Evolutionary conservation across 2,329 filamentous ascomycete genomes (phyloP).

Genomic region (Catunica adiposa): DNA sequence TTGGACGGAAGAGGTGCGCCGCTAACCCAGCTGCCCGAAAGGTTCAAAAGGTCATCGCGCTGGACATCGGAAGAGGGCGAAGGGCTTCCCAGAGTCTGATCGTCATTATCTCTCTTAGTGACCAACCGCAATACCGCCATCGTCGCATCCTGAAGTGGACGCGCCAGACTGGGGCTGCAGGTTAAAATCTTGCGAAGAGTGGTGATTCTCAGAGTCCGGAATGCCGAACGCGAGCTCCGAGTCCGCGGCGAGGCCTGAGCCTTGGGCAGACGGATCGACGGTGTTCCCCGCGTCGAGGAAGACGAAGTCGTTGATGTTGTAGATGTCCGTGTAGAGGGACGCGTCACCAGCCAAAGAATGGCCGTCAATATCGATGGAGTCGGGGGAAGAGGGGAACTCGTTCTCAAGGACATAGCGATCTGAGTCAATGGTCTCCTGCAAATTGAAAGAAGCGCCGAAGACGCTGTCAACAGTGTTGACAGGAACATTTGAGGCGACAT

Average conservation of each 20-base stretch:
- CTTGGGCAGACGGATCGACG: slow-evolving; percentile 30
- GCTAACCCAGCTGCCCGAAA: slow-evolving; percentile 21
- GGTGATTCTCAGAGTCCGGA: slow-evolving; percentile 42
- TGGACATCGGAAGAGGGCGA: slow-evolving; percentile 21
- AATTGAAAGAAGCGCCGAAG: slow-evolving; percentile 52
- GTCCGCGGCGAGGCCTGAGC: slow-evolving; percentile 35
- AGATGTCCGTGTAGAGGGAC: slow-evolving; percentile 31
- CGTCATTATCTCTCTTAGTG: slow-evolving; percentile 36
- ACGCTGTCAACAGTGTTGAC: slow-evolving; percentile 44
- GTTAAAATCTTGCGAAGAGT: slow-evolving; percentile 49
- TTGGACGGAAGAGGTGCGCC: slow-evolving; percentile 25
- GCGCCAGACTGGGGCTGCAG: slow-evolving; percentile 59
- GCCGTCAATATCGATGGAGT: slow-evolving; percentile 47
- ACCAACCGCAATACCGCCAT: slow-evolving; percentile 56
- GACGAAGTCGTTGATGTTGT: slow-evolving; percentile 37
- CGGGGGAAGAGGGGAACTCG: slow-evolving; percentile 58
- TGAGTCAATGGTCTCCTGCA: slow-evolving; percentile 52
- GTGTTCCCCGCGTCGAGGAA: slow-evolving; percentile 34
- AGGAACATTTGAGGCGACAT: slow-evolving; percentile 2
- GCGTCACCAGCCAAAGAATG: slow-evolving; percentile 50
- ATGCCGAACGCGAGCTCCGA: slow-evolving; percentile 35
- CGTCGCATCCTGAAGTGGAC: slow-evolving; percentile 59
- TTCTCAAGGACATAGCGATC: slow-evolving; percentile 64
- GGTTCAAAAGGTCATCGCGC: slow-evolving; percentile 24
- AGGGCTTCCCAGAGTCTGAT: slow-evolving; percentile 26